Base-by-base conservation (phyloP, 345 rosid genomes). In the Cochlearia excelsa region DNA sequence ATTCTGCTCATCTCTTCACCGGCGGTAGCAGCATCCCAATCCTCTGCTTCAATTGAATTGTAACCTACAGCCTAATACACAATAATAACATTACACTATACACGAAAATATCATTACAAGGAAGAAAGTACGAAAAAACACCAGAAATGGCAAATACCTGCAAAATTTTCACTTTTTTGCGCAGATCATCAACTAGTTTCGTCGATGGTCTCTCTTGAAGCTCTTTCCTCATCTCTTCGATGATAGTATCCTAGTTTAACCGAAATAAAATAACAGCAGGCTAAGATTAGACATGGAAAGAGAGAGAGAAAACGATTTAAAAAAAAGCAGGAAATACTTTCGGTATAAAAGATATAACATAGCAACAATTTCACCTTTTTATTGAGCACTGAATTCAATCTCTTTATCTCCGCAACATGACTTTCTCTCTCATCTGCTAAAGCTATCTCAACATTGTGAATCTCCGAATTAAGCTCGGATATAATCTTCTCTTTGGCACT, bases 1-100 rank as follows among this genome's bases (percentile, higher is more conserved):
- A 93, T 85, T 79, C 83, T 87, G 86, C 95, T 89, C 96, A 89
- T 93, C 80, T 89, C 99, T 70, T 89, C 92, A 59, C 90, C 90
- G 38, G 77, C 71, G 49, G 99, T 85, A 60, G 99, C 99, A 41
- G 68, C 90, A 71, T 93, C 99, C 99, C 97, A 93, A 72, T 93
- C 96, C 78, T 93, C 99, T 66, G 95, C 99, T 76, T 93, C 99
- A 66, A 87, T 87, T 44, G 95, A 89, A 80, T 89, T 93, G 78
- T 93, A 93, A 54, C 94, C 97, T 46, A 89, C 97, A 46, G 94
- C 95, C 99, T 93, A 72, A 68, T 66, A 59, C 8, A 41, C 47
- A 71, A 54, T 6, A 54, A 27, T 28, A 30, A 6, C 42, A 50
- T 67, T 42, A 71, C 47, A 56, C 34, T 30, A 61, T 28, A 54